Base-by-base conservation (phyloP, 495 filamentous ascomycete genomes). In the Penicillium soppii region DNA sequence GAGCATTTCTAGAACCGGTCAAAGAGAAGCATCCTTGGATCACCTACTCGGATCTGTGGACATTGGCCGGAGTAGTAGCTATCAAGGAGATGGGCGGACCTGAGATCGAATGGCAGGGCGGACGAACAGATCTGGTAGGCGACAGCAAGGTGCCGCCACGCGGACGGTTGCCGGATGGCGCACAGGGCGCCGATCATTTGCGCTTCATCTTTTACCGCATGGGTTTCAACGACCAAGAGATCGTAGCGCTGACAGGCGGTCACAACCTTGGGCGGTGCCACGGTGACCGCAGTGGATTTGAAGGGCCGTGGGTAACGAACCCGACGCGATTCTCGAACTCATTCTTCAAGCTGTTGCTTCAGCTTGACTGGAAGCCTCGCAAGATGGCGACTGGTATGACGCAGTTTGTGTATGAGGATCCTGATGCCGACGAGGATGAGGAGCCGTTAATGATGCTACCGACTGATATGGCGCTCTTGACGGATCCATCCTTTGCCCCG, bases 161-260 rank as follows among this genome's bases (percentile, higher is more conserved):
- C 0, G 82, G 81, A 1, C 65, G 83, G 2, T 63, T 85, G 13
- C 83, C 82, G 1, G 82, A 84, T 53, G 82, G 64, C n/a, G 74
- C 82, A 2, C 72, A 75, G 47, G 83, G 81, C 29, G 72, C 80
- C 16, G 79, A 79, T 20, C 81, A 86, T 56, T 55, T 86, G 40
- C 73, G 82, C 2, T 65, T 64, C 53, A 75, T 86, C 60, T 85
- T 85, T 64, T 70, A 78, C 58, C 75, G 80, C 20, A 85, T 85
- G 82, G 80, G 82, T n/a, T 84, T 85, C 68, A 74, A 76, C 53
- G 80, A 86, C 55, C 78, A 77, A 58, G 81, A 86, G 66, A 84
- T 84, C 39, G 82, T 86, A 3, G 82, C 80, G 19, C 52, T 84
- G 58, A 54, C 71, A 9, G 81, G 83, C n/a, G 83, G 81, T 47